Evolutionary conservation across 1,139 yeast genomes (phyloP), one percentile per base, ranked within the genome.

Genomic region (Geotrichum citri-aurantii): DNA sequence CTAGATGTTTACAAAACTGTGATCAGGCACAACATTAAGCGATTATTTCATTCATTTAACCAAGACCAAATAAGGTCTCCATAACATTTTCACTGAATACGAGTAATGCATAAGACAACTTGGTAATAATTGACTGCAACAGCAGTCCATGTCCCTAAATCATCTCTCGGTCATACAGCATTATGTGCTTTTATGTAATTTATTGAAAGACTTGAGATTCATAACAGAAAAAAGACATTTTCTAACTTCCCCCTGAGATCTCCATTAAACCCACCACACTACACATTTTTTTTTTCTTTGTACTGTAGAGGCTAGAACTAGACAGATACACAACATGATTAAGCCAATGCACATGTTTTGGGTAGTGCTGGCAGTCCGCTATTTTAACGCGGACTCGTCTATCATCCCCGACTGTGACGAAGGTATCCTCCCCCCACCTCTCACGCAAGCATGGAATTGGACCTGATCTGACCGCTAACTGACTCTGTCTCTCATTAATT

Each of bases 391-490:
- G 0, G 65, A 78, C 17, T 79, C 75, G 66, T 83, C 89, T 72
- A 84, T 87, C 48, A 85, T 90, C 29, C 81, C 92, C 1, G 97
- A 90, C 68, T 89, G 96, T 70, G 97, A 90, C 71, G 95, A 88
- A 70, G 60, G 60, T 58, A 40, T n/a, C 55, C 48, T 6, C 11
- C 12, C 14, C 8, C 11, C 14, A 40, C 79, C 83, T 46, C 40
- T 46, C 50, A 17, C 17, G 12, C 10, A 47, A 11, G 11, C 24
- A 14, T 47, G 8, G 14, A 3, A 27, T 12, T 10, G 10, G 14
- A 29, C 11, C 31, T 10, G 37, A 50, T 24, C 21, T 8, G 23
- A 24, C 29, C 37, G n/a, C n/a, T 42, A 48, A 47, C 27, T 11
- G 12, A 29, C 42, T 37, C 7, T 26, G 4, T 7, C 7, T n/a